Percentiles rank a stretch among this genome's conserved stretches.
Conservation (phyloP, 129 eudicot genomes). For the Escallonia herrerae region DNA sequence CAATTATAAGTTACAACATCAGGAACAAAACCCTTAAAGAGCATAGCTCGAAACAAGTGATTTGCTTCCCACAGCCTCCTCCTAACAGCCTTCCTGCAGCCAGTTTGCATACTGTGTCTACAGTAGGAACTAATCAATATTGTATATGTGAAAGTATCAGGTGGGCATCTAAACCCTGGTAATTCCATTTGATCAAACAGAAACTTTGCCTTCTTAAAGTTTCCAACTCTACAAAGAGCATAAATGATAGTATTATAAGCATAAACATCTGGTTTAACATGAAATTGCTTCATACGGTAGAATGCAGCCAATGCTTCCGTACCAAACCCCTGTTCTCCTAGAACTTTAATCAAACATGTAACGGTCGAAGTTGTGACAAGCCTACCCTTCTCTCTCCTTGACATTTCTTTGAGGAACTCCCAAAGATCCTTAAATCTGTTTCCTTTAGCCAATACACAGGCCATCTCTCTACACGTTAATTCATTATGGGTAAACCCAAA, state of each 20-base stretch:
- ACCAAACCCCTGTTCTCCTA: conserved; percentile 79
- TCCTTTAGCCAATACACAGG: conserved; percentile 57
- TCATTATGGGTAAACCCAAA: conserved; percentile 67
- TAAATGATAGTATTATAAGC: conserved; percentile 62
- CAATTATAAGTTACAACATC: conserved; percentile 92
- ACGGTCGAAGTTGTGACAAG: conserved; percentile 57
- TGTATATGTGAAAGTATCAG: conserved; percentile 75
- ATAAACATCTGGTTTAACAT: conserved; percentile 71
- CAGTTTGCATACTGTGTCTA: conserved; percentile 58
- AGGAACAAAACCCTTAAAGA: conserved; percentile 82
- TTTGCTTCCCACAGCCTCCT: conserved; percentile 94
- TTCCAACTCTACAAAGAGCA: conserved; percentile 78
- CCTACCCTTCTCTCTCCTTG: conserved; percentile 34
- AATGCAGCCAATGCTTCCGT: conserved; percentile 66
- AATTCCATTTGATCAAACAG: conserved; percentile 84
- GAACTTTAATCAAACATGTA: conserved; percentile 79
- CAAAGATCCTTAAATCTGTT: conserved; percentile 46
- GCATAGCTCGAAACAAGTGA: conserved; percentile 75
- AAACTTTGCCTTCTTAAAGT: conserved; percentile 68
- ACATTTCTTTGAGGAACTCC: conserved; percentile 71
- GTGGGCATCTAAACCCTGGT: conserved; percentile 83
- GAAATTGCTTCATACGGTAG: conserved; percentile 80
- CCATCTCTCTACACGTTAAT: conserved; percentile 74
- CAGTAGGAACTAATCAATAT: conserved; percentile 79
- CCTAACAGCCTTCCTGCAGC: conserved; percentile 71